These are phyloP conservation scores for Leucogyrophana mollusca DNA, from an alignment of 768 basidiomycete species.

Conservation along the genomic window DNA sequence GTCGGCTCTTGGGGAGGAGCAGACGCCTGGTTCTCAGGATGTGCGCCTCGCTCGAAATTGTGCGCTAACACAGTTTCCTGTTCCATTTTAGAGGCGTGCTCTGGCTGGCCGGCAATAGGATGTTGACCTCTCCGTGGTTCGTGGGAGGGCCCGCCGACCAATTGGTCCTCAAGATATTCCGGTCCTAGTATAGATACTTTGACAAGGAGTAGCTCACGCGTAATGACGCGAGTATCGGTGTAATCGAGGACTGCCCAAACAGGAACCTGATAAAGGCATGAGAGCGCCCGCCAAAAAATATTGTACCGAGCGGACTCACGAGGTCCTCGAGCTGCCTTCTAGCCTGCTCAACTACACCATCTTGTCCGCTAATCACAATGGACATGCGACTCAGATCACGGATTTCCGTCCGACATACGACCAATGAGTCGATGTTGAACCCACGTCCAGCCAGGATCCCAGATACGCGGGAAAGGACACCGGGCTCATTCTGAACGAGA, in stretches of 20 bases:
- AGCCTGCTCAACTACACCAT: constrained; percentile 97
- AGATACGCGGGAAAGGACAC: constrained; percentile 97
- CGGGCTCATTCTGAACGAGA: constrained; percentile 98
- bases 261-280: constrained; percentile 64
- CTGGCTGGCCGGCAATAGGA: constrained; percentile 13
- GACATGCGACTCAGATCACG: constrained; percentile 97
- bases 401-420: constrained; percentile 97
- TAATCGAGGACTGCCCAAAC: constrained; percentile 99
- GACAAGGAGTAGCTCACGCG: constrained; percentile 90
- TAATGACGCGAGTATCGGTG: constrained; percentile 87
- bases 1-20: constrained; percentile 22
- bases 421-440: constrained; percentile 98
- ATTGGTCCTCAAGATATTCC: constrained; percentile 93
- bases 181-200: constrained; percentile 98
- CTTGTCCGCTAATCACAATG: constrained; percentile 94
- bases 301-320: constrained; percentile 45
- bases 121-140: constrained; percentile 53
- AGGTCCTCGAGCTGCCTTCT: constrained; percentile 94
- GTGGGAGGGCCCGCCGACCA: constrained; percentile 81
- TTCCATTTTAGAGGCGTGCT: constrained; percentile 52
- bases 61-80: constrained; percentile 74
- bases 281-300: neutral
- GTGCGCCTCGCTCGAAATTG: constrained; percentile 67
- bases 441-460: constrained; percentile 96
- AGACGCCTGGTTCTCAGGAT: constrained; percentile 31